Base-by-base conservation (phyloP, 768 basidiomycete genomes). In the Lactifluus rugatus region DNA sequence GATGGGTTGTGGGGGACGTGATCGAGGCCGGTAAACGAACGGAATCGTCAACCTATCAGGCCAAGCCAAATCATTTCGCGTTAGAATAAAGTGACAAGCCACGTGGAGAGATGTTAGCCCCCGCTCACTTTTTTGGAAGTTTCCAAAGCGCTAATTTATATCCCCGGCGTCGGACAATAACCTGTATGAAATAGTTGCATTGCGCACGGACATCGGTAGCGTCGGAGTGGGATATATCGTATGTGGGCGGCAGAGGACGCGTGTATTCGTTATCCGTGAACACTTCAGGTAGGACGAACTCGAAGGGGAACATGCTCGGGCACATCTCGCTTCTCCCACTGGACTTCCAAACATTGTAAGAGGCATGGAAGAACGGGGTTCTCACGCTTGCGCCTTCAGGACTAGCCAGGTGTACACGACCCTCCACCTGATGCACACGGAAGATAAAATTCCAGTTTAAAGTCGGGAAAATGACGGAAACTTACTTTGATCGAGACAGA, bases 1-100 rank as follows among this genome's bases (percentile, higher is more conserved):
- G 39, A 84, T 79, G 3, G 84, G 80, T 13, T 77, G 73, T 53
- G 74, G 72, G 0, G 85, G 76, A n/a, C 81, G 76, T 49, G 75
- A 75, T 46, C 78, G 77, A 8, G 83, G 84, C 42, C 59, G 62
- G 60, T 85, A 85, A 5, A 67, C 67, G 54, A 87, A 73, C 1
- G 78, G 78, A 2, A 82, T 68, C 19, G 67, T 68, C 36, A 83
- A 65, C 25, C 83, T 70, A 34, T n/a, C 10, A 0, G 45, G 7
- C 36, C 11, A 28, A 19, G 21, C 11, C 10, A 10, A 16, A 23
- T 55, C 25, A 19, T 10, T 17, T 14, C 16, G n/a, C n/a, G n/a
- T n/a, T n/a, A n/a, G n/a, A n/a, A n/a, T n/a, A n/a, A n/a, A n/a
- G n/a, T n/a, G 5, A 36, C 19, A 8, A 21, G 19, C 8, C 16